These are phyloP conservation scores for Marasmius sp. DNA, from an alignment of 1,284 basidiomycete genomes.

Conservation along the genomic window DNA sequence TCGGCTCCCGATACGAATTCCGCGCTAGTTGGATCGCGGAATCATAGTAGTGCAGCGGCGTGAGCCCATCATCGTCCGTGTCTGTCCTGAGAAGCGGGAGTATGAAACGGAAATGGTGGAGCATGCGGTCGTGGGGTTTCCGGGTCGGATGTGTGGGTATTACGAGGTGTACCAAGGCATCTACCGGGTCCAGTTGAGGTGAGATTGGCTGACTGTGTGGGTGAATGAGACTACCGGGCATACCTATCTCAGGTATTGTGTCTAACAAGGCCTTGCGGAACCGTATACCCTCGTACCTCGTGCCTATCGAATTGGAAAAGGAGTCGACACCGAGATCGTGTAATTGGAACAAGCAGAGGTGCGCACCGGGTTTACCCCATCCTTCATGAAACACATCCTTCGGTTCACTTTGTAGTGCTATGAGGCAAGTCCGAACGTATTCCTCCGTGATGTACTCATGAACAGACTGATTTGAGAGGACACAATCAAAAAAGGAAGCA, in stretches of 20 bases:
- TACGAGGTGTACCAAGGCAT: slow-evolving; percentile 61
- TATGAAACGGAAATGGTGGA: slow-evolving; percentile 72
- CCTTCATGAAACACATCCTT: slow-evolving; percentile 72
- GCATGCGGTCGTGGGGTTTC: slow-evolving; percentile 68
- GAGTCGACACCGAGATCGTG: not conserved
- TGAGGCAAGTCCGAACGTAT: slow-evolving; percentile 74
- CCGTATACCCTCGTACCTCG: slow-evolving; percentile 54
- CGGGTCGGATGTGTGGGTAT: slow-evolving; percentile 62
- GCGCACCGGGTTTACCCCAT: slow-evolving; percentile 76
- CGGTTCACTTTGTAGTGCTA: slow-evolving; percentile 76
- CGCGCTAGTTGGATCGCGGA: slow-evolving; percentile 76
- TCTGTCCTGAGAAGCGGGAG: slow-evolving; percentile 65
- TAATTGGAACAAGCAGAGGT: not conserved
- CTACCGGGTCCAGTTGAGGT: slow-evolving; percentile 32
- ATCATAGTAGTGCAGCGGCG: slow-evolving; percentile 72
- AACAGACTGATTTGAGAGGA: slow-evolving; percentile 50
- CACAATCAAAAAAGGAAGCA: slow-evolving; percentile 7
- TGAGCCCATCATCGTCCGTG: slow-evolving; percentile 58
- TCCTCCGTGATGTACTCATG: slow-evolving; percentile 76
- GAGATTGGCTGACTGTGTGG: not conserved
- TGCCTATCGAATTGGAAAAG: slow-evolving; percentile 38
- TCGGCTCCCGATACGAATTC: slow-evolving; percentile 62
- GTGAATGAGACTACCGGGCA: slow-evolving; percentile 20
- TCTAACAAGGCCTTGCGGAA: slow-evolving; percentile 67
- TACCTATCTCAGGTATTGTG: slow-evolving; percentile 67